Evolutionary conservation across 2,329 filamentous ascomycete genomes (phyloP).

Genomic region (Periconia digitata): DNA sequence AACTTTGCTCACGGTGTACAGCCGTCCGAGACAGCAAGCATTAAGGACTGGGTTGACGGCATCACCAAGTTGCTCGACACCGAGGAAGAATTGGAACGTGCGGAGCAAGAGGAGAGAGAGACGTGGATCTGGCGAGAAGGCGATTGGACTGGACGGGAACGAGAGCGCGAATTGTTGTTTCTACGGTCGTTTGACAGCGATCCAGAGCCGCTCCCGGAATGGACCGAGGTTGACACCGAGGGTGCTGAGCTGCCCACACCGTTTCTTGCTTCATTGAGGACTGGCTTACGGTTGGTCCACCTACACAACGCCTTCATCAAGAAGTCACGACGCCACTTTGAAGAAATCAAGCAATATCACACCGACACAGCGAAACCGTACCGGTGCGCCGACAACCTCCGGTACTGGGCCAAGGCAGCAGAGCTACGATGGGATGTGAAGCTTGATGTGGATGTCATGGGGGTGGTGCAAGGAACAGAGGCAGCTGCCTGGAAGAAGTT

Average conservation of each 20-base stretch:
- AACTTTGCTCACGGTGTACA: slow-evolving; percentile 83
- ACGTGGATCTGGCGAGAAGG: slow-evolving; percentile 79
- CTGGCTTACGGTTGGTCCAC: slow-evolving; percentile 77
- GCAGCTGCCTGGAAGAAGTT: slow-evolving; percentile 76
- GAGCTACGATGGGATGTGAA: slow-evolving; percentile 91
- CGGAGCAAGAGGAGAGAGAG: slow-evolving; percentile 70
- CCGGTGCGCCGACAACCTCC: slow-evolving; percentile 86
- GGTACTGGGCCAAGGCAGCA: slow-evolving; percentile 94
- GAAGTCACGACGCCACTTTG: slow-evolving; percentile 83
- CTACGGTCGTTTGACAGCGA: slow-evolving; percentile 71
- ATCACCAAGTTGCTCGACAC: slow-evolving; percentile 74
- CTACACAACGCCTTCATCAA: slow-evolving; percentile 88
- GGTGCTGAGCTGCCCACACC: slow-evolving; percentile 64
- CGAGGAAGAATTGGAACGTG: slow-evolving; percentile 76
- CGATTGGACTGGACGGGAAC: slow-evolving; percentile 72
- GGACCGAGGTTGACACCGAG: slow-evolving; percentile 56
- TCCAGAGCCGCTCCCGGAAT: slow-evolving; percentile 64
- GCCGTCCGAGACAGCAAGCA: slow-evolving; percentile 73
- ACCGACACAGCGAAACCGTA: slow-evolving; percentile 95
- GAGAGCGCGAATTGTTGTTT: slow-evolving; percentile 80
- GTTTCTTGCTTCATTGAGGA: slow-evolving; percentile 73
- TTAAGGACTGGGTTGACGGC: slow-evolving; percentile 76
- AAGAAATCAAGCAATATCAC: slow-evolving; percentile 85
- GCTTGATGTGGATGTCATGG: slow-evolving; percentile 81
- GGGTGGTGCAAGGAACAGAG: slow-evolving; percentile 74